These are phyloP conservation scores for Chlamydomonas sp. DNA, from an alignment of 139 green algal genomes.

Conservation along the genomic window DNA sequence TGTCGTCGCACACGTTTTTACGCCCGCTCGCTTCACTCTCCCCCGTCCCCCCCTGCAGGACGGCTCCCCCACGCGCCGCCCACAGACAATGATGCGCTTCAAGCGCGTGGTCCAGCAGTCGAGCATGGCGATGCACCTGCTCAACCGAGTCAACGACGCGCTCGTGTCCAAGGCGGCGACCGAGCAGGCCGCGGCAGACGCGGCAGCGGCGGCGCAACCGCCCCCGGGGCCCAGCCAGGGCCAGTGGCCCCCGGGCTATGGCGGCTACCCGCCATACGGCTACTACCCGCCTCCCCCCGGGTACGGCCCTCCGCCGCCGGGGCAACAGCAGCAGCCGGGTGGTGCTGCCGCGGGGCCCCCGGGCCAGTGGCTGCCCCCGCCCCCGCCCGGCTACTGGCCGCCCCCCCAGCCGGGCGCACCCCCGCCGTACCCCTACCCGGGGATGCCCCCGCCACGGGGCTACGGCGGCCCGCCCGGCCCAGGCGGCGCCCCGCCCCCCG, in stretches of 20 bases:
- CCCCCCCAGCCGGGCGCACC: background rate
- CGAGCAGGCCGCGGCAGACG: background rate
- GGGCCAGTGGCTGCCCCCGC: background rate
- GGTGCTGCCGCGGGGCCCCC: background rate
- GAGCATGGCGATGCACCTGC: conserved; percentile 35
- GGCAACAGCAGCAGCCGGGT: background rate
- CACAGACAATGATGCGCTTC: conserved; percentile 34
- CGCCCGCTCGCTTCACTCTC: too few species aligned
- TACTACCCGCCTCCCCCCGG: background rate
- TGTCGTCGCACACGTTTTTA: too few species aligned
- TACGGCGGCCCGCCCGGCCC: too few species aligned
- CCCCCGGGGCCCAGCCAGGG: background rate
- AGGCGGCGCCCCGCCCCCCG: too few species aligned
- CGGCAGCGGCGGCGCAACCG: background rate
- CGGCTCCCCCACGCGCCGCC: background rate
- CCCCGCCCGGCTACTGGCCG: background rate
- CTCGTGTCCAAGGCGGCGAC: background rate
- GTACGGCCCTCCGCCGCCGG: conserved; percentile 7
- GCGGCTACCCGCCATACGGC: background rate
- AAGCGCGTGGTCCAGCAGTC: conserved; percentile 36
- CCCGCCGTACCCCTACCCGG: background rate
- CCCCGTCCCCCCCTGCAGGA: background rate
- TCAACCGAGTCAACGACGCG: conserved; percentile 27
- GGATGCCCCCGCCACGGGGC: too few species aligned
- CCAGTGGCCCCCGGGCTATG: background rate